These are phyloP conservation scores for Protomyces inundatus DNA, from an alignment of 1,139 yeast genomes.

Conservation along the genomic window DNA sequence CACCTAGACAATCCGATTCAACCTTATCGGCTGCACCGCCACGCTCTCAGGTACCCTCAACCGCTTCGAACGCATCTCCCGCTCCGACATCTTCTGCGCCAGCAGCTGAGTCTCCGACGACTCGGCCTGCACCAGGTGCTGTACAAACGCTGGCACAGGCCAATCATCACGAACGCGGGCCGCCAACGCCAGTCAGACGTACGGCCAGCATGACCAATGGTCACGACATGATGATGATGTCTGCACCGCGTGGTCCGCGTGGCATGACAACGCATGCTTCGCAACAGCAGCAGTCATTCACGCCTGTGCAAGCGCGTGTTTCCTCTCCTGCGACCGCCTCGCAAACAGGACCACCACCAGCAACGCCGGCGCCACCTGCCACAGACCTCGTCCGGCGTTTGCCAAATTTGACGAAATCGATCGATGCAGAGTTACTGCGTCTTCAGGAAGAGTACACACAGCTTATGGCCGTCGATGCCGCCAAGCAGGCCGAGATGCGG, in stretches of 20 bases:
- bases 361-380: background rate
- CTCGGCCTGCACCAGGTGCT: too few species aligned
- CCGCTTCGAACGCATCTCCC: too few species aligned
- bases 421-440: constrained; percentile 1
- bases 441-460: background rate
- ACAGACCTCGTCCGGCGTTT: background rate
- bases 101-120: too few species aligned
- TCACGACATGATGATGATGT: background rate
- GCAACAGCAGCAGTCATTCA: background rate
- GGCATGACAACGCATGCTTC: background rate
- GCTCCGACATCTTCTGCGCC: too few species aligned
- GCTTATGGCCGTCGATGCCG: background rate
- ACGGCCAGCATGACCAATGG: too few species aligned
- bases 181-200: too few species aligned
- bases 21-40: too few species aligned
- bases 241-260: background rate
- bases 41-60: too few species aligned
- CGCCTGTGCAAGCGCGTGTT: background rate
- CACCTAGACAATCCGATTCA: too few species aligned
- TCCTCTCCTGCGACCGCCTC: background rate
- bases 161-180: too few species aligned
- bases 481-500: constrained; percentile 6
- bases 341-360: background rate
- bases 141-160: too few species aligned
- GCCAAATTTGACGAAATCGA: background rate